phyloP scores from a whole-genome alignment of 2,329 filamentous ascomycete species.

The Colletotrichum sp. region DNA sequence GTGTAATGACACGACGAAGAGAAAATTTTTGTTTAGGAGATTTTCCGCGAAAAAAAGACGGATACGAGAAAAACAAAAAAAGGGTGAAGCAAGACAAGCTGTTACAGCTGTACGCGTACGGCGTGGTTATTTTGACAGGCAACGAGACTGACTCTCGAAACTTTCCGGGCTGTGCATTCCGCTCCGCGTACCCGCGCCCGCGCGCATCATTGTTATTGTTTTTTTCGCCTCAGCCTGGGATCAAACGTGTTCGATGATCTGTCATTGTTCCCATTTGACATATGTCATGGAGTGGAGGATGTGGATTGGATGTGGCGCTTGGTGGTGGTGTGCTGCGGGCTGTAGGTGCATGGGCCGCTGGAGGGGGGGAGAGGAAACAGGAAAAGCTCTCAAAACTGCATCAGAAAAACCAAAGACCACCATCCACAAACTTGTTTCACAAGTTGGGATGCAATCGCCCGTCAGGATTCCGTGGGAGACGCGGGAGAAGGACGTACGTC shows the following conservation, averaged over 20 bases:
- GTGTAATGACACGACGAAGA: neutral
- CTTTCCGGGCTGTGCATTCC: neutral
- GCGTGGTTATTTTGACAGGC: neutral
- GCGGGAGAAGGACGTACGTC: neutral
- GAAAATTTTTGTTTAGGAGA: neutral
- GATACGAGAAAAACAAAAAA: neutral
- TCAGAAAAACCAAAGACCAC: neutral
- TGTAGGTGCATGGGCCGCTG: neutral
- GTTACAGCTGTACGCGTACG: neutral
- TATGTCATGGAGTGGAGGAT: neutral
- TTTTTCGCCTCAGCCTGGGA: neutral
- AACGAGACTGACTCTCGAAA: conserved; percentile 10
- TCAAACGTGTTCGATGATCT: neutral
- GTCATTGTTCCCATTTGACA: neutral
- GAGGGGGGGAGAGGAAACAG: neutral
- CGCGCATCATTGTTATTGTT: neutral
- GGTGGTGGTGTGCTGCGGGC: neutral
- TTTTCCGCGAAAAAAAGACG: neutral
- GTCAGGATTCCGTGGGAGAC: neutral
- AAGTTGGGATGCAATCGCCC: neutral
- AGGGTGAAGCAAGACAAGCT: neutral
- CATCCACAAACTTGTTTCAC: conserved; percentile 4
- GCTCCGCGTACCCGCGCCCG: neutral
- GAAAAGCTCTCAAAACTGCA: neutral
- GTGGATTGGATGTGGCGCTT: neutral